Conservation (phyloP, 2,329 filamentous ascomycete genomes). For the Beauveria medogensis region DNA sequence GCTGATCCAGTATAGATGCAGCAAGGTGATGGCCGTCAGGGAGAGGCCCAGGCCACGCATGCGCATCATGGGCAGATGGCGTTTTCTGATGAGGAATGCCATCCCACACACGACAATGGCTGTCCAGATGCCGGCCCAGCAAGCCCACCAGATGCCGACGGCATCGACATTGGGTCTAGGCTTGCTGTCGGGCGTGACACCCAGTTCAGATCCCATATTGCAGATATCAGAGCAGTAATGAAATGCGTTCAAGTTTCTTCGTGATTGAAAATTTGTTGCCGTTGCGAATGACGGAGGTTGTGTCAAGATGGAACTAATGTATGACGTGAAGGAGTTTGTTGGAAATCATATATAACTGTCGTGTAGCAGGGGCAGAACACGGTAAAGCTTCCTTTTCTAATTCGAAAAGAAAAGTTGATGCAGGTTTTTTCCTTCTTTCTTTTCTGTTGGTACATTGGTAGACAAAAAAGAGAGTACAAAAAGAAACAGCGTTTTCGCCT, state of each 20-base stretch:
- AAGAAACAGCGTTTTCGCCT: background rate
- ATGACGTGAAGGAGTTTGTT: background rate
- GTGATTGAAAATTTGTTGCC: too few relatives aligned
- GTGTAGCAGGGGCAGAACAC: background rate
- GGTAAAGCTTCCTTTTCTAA: background rate
- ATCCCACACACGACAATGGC: constrained; percentile 28
- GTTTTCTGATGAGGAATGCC: constrained; percentile 28
- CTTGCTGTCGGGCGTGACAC: constrained; percentile 16
- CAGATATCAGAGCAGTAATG: too few relatives aligned
- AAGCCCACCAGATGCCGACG: constrained; percentile 28
- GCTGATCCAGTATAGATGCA: constrained; percentile 34
- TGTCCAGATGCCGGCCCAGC: constrained; percentile 26
- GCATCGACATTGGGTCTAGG: constrained; percentile 16
- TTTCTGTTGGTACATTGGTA: background rate
- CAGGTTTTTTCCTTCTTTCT: background rate
- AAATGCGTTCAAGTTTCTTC: too few relatives aligned
- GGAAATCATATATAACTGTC: background rate
- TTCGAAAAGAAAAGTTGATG: background rate
- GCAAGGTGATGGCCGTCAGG: constrained; percentile 28
- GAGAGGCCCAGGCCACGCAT: constrained; percentile 33
- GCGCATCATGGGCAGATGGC: constrained; percentile 28
- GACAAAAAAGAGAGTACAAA: background rate
- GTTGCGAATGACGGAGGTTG: background rate
- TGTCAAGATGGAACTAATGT: too few relatives aligned
- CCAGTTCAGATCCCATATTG: constrained; percentile 20